Percentiles rank a stretch among this genome's conserved stretches.
Conservation (phyloP, 345 rosid species). For the Xanthoceras sorbifolium region DNA sequence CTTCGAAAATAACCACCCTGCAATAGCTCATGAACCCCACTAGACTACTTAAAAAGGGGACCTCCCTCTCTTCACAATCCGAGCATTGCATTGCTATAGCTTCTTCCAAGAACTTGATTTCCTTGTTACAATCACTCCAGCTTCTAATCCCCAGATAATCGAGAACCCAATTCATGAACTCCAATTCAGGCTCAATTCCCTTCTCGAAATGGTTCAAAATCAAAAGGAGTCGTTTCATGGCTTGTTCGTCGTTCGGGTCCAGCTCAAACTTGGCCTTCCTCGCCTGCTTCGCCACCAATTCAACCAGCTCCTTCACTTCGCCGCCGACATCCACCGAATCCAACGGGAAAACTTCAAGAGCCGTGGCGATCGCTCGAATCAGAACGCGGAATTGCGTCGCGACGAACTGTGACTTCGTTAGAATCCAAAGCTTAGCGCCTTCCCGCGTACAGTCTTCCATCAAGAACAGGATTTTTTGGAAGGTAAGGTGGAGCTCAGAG, state of each 20-base stretch:
- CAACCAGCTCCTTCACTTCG: conserved; percentile 75
- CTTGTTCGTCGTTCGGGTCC: conserved; percentile 53
- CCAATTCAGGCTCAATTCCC: conserved; percentile 51
- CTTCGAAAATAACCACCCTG: conserved; percentile 61
- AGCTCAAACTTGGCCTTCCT: conserved; percentile 43
- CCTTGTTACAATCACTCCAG: conserved; percentile 66
- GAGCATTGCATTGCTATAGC: conserved; percentile 39
- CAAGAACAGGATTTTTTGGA: conserved; percentile 70
- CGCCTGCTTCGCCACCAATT: conserved; percentile 64
- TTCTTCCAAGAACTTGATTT: conserved; percentile 62
- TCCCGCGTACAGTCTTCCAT: conserved; percentile 71
- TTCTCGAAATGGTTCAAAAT: conserved; percentile 50
- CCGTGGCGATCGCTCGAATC: conserved; percentile 52
- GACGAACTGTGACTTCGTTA: conserved; percentile 56
- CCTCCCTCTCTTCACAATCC: conserved; percentile 41
- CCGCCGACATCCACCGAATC: conserved; percentile 43
- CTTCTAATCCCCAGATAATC: conserved; percentile 52
- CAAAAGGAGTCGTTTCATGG: conserved; percentile 32
- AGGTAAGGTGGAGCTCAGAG: conserved; percentile 65
- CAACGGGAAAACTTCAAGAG: conserved; percentile 56
- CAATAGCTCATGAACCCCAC: conserved; percentile 65
- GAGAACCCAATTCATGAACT: conserved; percentile 44
- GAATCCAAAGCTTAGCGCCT: conserved; percentile 56
- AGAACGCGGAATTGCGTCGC: conserved; percentile 52
- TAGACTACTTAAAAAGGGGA: conserved; percentile 56